Conservation (phyloP, 805 yeast genomes). For the Blastobotrys parvus region DNA sequence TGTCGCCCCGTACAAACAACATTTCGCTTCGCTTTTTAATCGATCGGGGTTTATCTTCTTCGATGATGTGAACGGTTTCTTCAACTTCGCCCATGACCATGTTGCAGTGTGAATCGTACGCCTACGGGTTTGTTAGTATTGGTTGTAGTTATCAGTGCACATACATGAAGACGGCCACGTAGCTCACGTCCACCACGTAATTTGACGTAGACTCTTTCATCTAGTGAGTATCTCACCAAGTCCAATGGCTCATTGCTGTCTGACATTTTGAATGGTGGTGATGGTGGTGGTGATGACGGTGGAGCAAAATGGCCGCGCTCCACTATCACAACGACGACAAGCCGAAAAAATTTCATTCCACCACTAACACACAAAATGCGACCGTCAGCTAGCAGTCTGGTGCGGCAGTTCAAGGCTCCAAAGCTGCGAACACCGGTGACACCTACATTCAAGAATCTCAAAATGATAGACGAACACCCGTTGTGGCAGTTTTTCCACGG, state of each 20-base stretch:
- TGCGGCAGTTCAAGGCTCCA: slow-evolving; percentile 4
- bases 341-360: not conserved
- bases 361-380: too few species aligned
- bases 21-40: slow-evolving; percentile 61
- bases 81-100: slow-evolving; percentile 88
- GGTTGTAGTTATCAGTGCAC: slow-evolving; percentile 18
- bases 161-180: slow-evolving; percentile 75
- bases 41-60: slow-evolving; percentile 35
- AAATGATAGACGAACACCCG: slow-evolving; percentile 79
- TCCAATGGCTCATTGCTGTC: slow-evolving; percentile 67
- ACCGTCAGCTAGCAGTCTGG: too few species aligned
- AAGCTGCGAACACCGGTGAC: slow-evolving; percentile 71
- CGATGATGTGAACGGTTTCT: slow-evolving; percentile 65
- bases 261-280: not conserved
- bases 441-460: slow-evolving; percentile 68
- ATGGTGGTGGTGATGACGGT: not conserved
- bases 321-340: too few species aligned
- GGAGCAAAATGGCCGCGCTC: too few species aligned
- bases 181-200: slow-evolving; percentile 91
- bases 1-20: slow-evolving; percentile 97
- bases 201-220: slow-evolving; percentile 80
- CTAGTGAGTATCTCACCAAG: slow-evolving; percentile 73
- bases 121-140: slow-evolving; percentile 28
- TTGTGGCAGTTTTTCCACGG: slow-evolving; percentile 85
- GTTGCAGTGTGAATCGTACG: slow-evolving; percentile 95